Conservation (phyloP, 2,329 filamentous ascomycete genomes). For the Aspergillus piperis region DNA sequence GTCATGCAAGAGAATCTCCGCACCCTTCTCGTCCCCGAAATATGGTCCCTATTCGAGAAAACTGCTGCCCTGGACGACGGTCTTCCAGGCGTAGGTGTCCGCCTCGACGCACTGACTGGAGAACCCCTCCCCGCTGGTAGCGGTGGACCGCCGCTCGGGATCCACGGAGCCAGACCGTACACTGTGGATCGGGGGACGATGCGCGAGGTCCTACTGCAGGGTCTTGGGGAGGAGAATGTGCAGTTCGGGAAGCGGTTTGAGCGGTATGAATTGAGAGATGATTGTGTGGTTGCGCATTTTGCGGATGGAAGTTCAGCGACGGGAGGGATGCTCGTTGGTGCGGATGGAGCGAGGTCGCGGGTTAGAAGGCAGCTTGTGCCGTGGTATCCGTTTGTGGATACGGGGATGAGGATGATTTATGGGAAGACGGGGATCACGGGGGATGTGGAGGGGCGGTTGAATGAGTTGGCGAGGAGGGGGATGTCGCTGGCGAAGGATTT, state of each 20-base stretch:
- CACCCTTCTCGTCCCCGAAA: not conserved
- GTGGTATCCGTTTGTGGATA: constrained; percentile 38
- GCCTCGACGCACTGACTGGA: not conserved
- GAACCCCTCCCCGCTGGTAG: not conserved
- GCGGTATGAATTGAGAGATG: not conserved
- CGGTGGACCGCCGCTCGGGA: not conserved
- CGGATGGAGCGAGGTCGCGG: constrained; percentile 41
- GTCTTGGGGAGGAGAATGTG: not conserved
- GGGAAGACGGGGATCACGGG: constrained; percentile 19
- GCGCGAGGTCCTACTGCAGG: constrained; percentile 5
- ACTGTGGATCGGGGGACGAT: constrained; percentile 1
- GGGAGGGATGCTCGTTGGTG: constrained; percentile 42
- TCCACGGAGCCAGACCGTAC: not conserved
- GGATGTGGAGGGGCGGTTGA: not conserved
- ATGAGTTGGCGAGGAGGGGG: not conserved
- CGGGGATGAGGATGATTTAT: constrained; percentile 41
- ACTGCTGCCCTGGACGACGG: constrained; percentile 18
- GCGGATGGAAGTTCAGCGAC: constrained; percentile 34
- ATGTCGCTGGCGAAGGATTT: not conserved
- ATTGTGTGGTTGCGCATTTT: constrained; percentile 32
- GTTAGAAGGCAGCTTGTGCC: constrained; percentile 43
- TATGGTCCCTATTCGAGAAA: constrained; percentile 23
- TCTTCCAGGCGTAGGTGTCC: not conserved
- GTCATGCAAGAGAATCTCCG: not conserved
- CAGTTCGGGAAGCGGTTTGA: constrained; percentile 5